phyloP scores from a whole-genome alignment of 192 early-diverging fungal species.

The Podila epicladia region DNA sequence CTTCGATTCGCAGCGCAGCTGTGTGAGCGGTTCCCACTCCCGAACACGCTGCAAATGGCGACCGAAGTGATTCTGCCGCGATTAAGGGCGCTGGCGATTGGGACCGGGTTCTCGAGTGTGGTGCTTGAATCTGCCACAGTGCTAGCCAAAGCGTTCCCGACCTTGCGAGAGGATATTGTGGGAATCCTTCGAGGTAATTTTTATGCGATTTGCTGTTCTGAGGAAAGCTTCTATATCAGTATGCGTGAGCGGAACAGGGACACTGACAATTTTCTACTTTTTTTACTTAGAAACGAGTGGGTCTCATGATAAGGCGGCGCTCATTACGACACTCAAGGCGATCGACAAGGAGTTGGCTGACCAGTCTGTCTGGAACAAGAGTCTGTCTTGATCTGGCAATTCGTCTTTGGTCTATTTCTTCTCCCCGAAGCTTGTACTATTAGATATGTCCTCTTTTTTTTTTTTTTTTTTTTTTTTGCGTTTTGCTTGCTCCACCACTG shows the following conservation, averaged over 20 bases:
- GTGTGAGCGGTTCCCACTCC: slow-evolving; percentile 29
- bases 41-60: slow-evolving; percentile 29
- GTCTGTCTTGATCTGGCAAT: not conserved
- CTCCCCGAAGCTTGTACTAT: no score
- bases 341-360: not conserved
- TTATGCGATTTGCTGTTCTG: not conserved
- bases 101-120: slow-evolving; percentile 13
- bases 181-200: slow-evolving; percentile 19
- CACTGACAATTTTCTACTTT: not conserved
- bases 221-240: no score
- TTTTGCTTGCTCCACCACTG: no score
- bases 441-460: no score
- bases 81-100: slow-evolving; percentile 5
- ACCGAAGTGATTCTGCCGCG: slow-evolving; percentile 23
- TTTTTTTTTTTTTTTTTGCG: no score
- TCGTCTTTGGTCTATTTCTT: no score
- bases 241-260: no score
- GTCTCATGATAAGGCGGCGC: not conserved
- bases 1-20: slow-evolving; percentile 27
- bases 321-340: not conserved
- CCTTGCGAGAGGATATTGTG: slow-evolving; percentile 14
- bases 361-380: not conserved
- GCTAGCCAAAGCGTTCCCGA: slow-evolving; percentile 25
- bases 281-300: not conserved
- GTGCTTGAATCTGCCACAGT: slow-evolving; percentile 35